Evolutionary conservation across 306 rosid species (phyloP).

Genomic region (Cucurbita pepo): DNA sequence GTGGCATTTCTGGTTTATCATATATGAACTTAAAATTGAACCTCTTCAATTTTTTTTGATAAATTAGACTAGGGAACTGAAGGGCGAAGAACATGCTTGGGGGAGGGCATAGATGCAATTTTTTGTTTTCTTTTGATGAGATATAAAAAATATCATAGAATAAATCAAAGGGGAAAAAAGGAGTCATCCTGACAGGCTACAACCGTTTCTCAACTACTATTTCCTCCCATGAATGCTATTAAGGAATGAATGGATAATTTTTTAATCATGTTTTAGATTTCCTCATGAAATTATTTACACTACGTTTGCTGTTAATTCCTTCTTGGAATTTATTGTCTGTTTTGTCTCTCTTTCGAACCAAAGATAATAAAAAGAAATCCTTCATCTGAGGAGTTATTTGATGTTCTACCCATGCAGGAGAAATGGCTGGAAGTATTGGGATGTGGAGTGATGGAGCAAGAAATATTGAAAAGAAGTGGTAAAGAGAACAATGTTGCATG

Average conservation of each 20-base stretch:
- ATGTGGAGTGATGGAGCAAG: conserved; percentile 95
- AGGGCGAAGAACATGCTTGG: not conserved
- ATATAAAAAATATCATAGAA: not conserved
- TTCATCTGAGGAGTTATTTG: not conserved
- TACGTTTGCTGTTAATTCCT: not conserved
- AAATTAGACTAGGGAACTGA: not conserved
- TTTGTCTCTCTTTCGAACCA: not conserved
- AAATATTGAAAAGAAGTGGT: conserved; percentile 70
- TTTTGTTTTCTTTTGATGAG: not conserved
- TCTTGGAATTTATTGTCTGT: not conserved
- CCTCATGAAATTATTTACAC: not conserved
- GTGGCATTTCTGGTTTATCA: not conserved
- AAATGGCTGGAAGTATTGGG: conserved; percentile 97
- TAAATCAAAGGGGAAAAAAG: too few relatives aligned
- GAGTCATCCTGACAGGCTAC: not conserved
- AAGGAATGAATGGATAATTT: not conserved
- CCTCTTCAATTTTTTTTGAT: not conserved
- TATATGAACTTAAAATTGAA: not conserved
- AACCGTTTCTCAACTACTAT: not conserved
- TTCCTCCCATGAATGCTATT: not conserved
- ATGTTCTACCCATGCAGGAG: conserved; percentile 28
- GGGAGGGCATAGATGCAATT: not conserved
- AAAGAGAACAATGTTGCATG: conserved; percentile 71
- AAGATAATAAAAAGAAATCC: not conserved
- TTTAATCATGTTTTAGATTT: not conserved